Conservation (phyloP, 371 early-diverging fungal genomes). For the Phascolomyces articulosus region DNA sequence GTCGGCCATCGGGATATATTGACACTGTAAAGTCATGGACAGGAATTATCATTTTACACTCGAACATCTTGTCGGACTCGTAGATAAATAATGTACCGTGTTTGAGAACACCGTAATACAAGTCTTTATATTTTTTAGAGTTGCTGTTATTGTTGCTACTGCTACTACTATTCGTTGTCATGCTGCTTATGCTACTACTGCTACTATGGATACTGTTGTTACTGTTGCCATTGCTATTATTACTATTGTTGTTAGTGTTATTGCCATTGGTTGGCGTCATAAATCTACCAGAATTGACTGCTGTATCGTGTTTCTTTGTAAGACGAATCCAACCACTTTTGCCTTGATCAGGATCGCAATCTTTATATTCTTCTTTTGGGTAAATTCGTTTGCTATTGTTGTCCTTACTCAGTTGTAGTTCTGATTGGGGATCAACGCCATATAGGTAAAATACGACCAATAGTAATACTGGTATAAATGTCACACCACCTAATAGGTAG, state of each 20-base stretch:
- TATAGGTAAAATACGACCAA: conserved; percentile 13
- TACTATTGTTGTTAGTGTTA: background rate
- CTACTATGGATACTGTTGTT: background rate
- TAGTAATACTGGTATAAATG: conserved; percentile 31
- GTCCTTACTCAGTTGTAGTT: background rate
- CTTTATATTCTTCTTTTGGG: conserved; percentile 14
- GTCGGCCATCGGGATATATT: conserved; percentile 57
- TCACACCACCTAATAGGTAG: conserved; percentile 38
- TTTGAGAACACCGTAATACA: conserved; percentile 75
- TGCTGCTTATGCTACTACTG: background rate
- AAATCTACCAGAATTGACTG: background rate
- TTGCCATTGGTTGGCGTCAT: background rate
- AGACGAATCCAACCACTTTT: conserved; percentile 44
- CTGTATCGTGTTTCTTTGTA: conserved; percentile 29
- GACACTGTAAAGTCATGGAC: conserved; percentile 70
- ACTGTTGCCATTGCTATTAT: background rate
- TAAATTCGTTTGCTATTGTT: conserved; percentile 2
- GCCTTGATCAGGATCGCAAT: conserved; percentile 19
- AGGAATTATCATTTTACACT: conserved; percentile 76
- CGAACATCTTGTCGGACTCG: conserved; percentile 70
- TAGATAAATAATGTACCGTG: conserved; percentile 83
- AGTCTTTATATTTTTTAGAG: conserved; percentile 25
- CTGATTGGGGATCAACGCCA: background rate
- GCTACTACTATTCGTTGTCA: too few relatives aligned
- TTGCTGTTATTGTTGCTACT: conserved; percentile 13